phyloP scores from a whole-genome alignment of 139 green algal species.

The Picochlorum costavermella region DNA sequence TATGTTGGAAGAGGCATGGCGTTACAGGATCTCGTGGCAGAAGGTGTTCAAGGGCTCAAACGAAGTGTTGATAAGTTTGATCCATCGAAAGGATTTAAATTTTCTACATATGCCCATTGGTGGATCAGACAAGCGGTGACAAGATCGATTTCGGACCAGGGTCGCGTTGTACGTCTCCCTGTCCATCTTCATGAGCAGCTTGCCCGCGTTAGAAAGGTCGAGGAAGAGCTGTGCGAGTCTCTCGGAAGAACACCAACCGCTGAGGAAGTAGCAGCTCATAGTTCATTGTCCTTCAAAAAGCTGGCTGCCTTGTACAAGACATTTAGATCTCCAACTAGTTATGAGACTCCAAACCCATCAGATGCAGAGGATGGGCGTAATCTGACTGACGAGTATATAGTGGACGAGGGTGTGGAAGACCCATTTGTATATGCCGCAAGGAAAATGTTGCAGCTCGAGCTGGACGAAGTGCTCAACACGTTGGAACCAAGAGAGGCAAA shows the following conservation, averaged over 20 bases:
- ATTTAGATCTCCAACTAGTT: slow-evolving; percentile 19
- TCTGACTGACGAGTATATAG: slow-evolving; percentile 19
- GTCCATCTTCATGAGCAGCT: slow-evolving; percentile 69
- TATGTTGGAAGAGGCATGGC: slow-evolving; percentile 60
- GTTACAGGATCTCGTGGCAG: slow-evolving; percentile 66
- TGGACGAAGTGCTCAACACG: slow-evolving; percentile 63
- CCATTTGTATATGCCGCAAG: slow-evolving; percentile 11
- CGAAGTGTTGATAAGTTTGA: slow-evolving; percentile 89
- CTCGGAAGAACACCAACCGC: slow-evolving; percentile 26
- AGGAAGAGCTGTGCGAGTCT: slow-evolving; percentile 27
- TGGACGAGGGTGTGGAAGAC: slow-evolving; percentile 17
- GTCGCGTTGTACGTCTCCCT: slow-evolving; percentile 65
- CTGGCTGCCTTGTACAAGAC: slow-evolving; percentile 32
- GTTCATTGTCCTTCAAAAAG: slow-evolving; percentile 51
- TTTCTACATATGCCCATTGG: slow-evolving; percentile 96
- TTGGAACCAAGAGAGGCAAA: slow-evolving; percentile 68
- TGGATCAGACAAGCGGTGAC: slow-evolving; percentile 88
- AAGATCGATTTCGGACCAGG: slow-evolving; percentile 50
- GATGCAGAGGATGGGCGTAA: slow-evolving; percentile 13
- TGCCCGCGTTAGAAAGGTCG: slow-evolving; percentile 13
- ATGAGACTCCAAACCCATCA: slow-evolving; percentile 6
- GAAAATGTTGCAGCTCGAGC: slow-evolving; percentile 48
- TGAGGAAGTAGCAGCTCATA: slow-evolving; percentile 42
- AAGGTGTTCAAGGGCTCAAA: slow-evolving; percentile 76
- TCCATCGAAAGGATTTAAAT: slow-evolving; percentile 78